Base-by-base conservation (phyloP, 228 moss, liverwort and hornwort species). In the Sphagnum fallax region DNA sequence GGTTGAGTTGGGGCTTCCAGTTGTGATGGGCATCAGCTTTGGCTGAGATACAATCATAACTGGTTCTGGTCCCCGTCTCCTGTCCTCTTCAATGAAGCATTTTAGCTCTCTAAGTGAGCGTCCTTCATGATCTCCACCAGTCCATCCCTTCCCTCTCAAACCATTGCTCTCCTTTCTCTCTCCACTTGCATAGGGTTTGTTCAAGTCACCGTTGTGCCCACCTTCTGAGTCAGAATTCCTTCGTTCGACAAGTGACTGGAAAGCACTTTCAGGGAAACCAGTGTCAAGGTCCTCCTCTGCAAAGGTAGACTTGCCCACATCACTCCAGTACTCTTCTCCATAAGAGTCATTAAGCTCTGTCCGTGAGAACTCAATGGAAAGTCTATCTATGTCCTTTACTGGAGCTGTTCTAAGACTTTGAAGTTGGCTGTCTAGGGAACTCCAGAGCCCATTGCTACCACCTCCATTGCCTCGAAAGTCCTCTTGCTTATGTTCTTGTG, bases 21-120 rank as follows among this genome's bases (percentile, higher is more conserved):
- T 66, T 57, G 76, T 59, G 52, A 68, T 70, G 70, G 85, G 74
- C 76, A 65, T 85, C 72, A 76, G 72, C 79, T 85, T 81, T 52
- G 81, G 74, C 76, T 81, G 81, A 74, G 81, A 81, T 70, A 85
- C 85, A 48, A 85, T 70, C 48, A 79, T 79, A 65, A 78, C 79
- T 8, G 81, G 75, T 71, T 81, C 85, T 67, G 79, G 76, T 63
- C 85, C 85, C 70, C 85, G 74, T 67, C 62, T 75, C 70, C 79
- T 69, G 67, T 85, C 85, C 73, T 81, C 84, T 65, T 81, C 85
- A 81, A 85, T 85, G 67, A 85, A 85, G 70, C 51, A 62, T 51
- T 81, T 85, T 76, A 85, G 72, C 49, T 85, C 81, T 62, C 81
- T 81, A 65, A 85, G 81, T 51, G 85, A 85, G n/a, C 79, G 81